Evolutionary conservation across 257 asterid species (phyloP).

Genomic region (Solanum tarapatanum): DNA sequence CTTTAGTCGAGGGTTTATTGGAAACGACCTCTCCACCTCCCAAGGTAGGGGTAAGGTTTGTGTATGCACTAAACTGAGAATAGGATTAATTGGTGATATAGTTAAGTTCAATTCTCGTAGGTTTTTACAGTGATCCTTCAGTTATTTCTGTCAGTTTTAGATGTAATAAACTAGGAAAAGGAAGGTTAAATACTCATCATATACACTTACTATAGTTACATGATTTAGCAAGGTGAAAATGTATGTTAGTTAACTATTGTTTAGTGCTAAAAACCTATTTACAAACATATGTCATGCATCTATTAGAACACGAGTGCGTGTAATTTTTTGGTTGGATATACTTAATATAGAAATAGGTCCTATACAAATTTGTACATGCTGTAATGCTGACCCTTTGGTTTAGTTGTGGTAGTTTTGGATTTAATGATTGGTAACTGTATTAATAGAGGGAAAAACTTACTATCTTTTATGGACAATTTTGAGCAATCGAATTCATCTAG

Average conservation of each 20-base stretch:
- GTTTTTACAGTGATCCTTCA: not conserved
- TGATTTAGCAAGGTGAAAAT: not conserved
- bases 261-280: not conserved
- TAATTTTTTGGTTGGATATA: not conserved
- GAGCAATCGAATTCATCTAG: not conserved
- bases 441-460: not conserved
- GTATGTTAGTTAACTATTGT: not conserved
- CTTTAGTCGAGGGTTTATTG: not conserved
- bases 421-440: not conserved
- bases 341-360: not conserved
- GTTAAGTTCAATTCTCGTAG: not conserved
- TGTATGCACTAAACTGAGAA: not conserved
- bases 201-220: not conserved
- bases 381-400: not conserved
- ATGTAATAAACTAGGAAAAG: not conserved
- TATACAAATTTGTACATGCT: not conserved
- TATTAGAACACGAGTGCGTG: not conserved
- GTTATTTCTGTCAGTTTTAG: not conserved
- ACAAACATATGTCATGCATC: not conserved
- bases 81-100: not conserved
- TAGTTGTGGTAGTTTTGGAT: not conserved
- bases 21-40: not conserved
- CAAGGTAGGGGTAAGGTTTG: not conserved
- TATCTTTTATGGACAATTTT: not conserved
- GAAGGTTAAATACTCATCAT: not conserved